Conservation (phyloP, 257 asterid species). For the Solanum paucissectum region DNA sequence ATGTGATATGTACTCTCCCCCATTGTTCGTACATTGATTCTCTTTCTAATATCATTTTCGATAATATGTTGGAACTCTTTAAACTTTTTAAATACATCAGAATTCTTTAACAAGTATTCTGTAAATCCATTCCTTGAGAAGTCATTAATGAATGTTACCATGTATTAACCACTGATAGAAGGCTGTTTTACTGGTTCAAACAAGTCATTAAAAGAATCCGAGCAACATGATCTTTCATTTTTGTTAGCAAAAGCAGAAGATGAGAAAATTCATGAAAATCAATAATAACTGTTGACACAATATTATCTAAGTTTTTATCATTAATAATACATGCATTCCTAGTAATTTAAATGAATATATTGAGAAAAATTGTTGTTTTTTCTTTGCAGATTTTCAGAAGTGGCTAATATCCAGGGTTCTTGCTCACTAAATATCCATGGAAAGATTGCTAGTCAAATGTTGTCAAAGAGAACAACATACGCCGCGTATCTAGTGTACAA, state of each 20-base stretch:
- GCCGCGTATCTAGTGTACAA: conserved; percentile 41
- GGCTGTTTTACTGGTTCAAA: not conserved
- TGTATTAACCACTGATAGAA: not conserved
- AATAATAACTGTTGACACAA: not conserved
- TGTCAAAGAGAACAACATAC: conserved; percentile 2
- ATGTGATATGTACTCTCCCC: not conserved
- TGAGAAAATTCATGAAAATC: not conserved
- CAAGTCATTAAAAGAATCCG: not conserved
- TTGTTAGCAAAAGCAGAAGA: not conserved
- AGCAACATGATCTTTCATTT: not conserved
- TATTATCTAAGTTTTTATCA: not conserved
- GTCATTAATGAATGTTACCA: not conserved
- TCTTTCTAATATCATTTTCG: not conserved
- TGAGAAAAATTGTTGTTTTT: not conserved
- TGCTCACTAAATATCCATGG: conserved; percentile 56
- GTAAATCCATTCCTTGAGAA: not conserved
- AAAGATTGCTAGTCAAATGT: conserved; percentile 16
- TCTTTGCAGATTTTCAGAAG: conserved; percentile 44
- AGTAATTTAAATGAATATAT: not conserved
- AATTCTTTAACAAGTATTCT: no score
- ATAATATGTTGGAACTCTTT: not conserved
- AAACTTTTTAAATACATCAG: not conserved
- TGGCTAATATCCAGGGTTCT: conserved; percentile 34
- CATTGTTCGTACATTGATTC: not conserved
- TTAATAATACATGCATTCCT: not conserved